Evolutionary conservation across 495 filamentous ascomycete genomes (phyloP), one percentile per base, ranked within the genome.

Genomic region (Aspergillus indologenus): DNA sequence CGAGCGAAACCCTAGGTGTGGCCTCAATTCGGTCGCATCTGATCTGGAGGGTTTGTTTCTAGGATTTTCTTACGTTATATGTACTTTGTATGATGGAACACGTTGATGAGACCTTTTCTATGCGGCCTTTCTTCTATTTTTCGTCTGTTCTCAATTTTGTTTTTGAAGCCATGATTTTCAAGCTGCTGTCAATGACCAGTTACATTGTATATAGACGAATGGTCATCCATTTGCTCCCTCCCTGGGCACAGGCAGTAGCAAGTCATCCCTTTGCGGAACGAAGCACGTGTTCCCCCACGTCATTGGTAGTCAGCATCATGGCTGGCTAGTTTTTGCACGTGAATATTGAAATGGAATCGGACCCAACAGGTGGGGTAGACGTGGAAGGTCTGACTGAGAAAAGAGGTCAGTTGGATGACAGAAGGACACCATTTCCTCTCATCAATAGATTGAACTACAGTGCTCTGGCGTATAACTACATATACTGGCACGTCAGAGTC

Each of bases 211-310:
- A 67, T 29, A 56, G 48, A 19, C 31, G 29, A 29, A 18, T 29
- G 45, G 45, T 48, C 48, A 29, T 15, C 18, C 23, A 9, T 19
- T n/a, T 46, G 7, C 45, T 3, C 45, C 8, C 18, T 5, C 40
- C n/a, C n/a, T n/a, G 17, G 18, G 34, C 5, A 34, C 31, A 3
- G n/a, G 21, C 19, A 40, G 24, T 42, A 31, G 23, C 22, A 14
- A 40, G 12, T 15, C 34, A 15, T 46, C 20, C 54, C 56, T 54
- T 61, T 58, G 43, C 53, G 34, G 59, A 60, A 64, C 52, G 55
- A 60, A 60, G 60, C 65, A 68, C 65, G 68, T 72, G 67, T 65
- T 60, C 34, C 18, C 57, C 52, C 64, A 69, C 70, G 68, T 71
- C 71, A 72, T 69, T 22, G 43, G 49, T 52, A 31, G 54, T 34